phyloP scores from a whole-genome alignment of 192 early-diverging fungal genomes.

The Linnemannia exigua region DNA sequence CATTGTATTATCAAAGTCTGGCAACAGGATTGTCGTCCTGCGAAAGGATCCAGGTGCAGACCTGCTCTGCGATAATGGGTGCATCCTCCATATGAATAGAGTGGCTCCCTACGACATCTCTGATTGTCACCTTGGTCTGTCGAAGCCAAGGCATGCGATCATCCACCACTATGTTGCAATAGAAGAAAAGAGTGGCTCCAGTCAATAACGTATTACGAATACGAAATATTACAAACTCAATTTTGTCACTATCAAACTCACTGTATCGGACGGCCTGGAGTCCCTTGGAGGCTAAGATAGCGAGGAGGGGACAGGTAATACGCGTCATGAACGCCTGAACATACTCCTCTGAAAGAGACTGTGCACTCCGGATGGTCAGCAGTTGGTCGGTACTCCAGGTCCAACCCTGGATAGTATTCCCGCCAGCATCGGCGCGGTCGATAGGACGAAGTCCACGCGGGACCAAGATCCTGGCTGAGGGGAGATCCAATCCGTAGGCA shows the following conservation, averaged over 20 bases:
- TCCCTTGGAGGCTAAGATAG: constrained; percentile 31
- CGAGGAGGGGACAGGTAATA: constrained; percentile 32
- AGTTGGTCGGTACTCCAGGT: constrained; percentile 52
- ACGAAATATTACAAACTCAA: neutral
- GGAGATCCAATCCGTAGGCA: constrained; percentile 11
- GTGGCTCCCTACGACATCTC: constrained; percentile 26
- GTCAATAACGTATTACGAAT: neutral
- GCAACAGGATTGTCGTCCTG: constrained; percentile 25
- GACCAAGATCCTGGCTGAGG: constrained; percentile 31
- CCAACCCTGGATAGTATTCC: constrained; percentile 22
- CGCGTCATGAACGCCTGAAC: constrained; percentile 39
- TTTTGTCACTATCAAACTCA: neutral
- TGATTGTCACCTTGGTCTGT: constrained; percentile 19
- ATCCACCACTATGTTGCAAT: constrained; percentile 7
- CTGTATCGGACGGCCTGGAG: neutral
- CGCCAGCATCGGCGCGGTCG: constrained; percentile 22
- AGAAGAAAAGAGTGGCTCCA: neutral
- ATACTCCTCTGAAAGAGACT: constrained; percentile 42
- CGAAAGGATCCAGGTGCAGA: constrained; percentile 30
- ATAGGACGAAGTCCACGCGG: constrained; percentile 29
- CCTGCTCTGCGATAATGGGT: constrained; percentile 11
- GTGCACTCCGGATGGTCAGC: constrained; percentile 44
- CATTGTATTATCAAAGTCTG: constrained; percentile 5
- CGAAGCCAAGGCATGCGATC: constrained; percentile 18
- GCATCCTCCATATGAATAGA: constrained; percentile 52